Percentiles rank a stretch among this genome's conserved stretches.
These are phyloP conservation scores for Mycena crocata DNA, from an alignment of 768 basidiomycete species.

Conservation along the genomic window DNA sequence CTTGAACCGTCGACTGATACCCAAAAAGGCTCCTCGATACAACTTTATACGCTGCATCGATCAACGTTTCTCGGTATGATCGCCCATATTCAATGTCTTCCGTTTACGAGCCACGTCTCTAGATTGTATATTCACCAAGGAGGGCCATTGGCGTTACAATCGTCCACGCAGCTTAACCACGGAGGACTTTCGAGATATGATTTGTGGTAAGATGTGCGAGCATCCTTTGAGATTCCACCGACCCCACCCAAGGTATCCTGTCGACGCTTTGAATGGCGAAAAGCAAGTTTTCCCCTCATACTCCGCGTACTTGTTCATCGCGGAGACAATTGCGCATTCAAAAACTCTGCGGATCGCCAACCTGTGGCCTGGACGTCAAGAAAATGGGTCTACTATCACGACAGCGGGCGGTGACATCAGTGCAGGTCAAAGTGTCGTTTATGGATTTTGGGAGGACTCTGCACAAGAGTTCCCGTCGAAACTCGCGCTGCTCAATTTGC, in stretches of 20 bases:
- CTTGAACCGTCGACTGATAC: too few species aligned
- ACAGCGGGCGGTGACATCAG: conserved; percentile 60
- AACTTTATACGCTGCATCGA: conserved; percentile 58
- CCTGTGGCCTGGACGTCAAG: conserved; percentile 63
- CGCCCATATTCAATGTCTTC: neutral
- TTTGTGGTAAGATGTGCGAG: conserved; percentile 50
- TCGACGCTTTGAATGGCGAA: conserved; percentile 59
- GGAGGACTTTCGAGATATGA: conserved; percentile 59
- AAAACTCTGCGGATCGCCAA: conserved; percentile 58
- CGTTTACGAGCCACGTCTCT: neutral
- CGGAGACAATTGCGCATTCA: conserved; percentile 60
- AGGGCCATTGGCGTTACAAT: conserved; percentile 62
- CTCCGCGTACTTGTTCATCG: conserved; percentile 61
- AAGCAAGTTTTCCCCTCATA: conserved; percentile 66
- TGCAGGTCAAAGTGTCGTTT: conserved; percentile 61
- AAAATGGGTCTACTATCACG: conserved; percentile 64
- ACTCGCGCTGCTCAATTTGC: conserved; percentile 60
- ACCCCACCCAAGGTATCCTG: conserved; percentile 53
- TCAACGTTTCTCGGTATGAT: conserved; percentile 61
- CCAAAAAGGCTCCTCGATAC: conserved; percentile 64
- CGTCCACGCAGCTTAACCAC: conserved; percentile 61
- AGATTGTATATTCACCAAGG: conserved; percentile 69
- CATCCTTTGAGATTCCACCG: neutral
- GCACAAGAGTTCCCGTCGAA: conserved; percentile 53
- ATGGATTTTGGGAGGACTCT: conserved; percentile 61